Base-by-base conservation (phyloP, 106 monocot genomes). In the Iris macrosiphon region DNA sequence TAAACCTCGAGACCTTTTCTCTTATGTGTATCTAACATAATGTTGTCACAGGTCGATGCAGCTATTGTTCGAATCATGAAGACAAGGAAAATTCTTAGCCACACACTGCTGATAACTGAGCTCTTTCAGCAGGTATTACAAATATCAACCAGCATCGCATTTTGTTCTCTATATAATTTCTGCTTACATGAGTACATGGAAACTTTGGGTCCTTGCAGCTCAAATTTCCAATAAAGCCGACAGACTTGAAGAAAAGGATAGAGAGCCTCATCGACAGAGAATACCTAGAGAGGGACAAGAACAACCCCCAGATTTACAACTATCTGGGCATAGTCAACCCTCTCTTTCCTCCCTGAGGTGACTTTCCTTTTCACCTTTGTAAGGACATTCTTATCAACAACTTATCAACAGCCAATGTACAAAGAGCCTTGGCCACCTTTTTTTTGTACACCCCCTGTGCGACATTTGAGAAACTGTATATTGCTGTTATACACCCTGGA, bases 11-110 rank as follows among this genome's bases (percentile, higher is more conserved):
- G n/a, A n/a, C n/a, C n/a, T n/a, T n/a, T n/a, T n/a, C n/a, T n/a
- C n/a, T n/a, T n/a, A n/a, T n/a, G n/a, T n/a, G n/a, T n/a, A n/a
- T n/a, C 5, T 38, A 38, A 41, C 14, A 58, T 58, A 41, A 33
- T 58, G 40, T 23, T 24, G 3, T 25, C 62, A 26, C 71, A 99
- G 98, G 84, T 99, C 72, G 98, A 99, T 74, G 98, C 98, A 13
- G 98, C 98, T 27, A 91, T 99, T 60, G 98, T 99, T 34, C 82
- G 98, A 18, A 91, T 99, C 22, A 99, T 99, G 98, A 99, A 99
- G 75, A 99, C 98, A 6, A 80, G 98, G 51, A 99, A 99, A 74
- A 68, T 91, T 16, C 98, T 99, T 7, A 99, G 98, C 75, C 98
- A 99, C 73, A 99, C 98, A 13, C 91, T 99, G 60, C 64, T 99